A percentile compares a stretch with the other conserved stretches of the same genome.
Conservation (phyloP, 148 eudicot species). For the Rhododendron molle region DNA sequence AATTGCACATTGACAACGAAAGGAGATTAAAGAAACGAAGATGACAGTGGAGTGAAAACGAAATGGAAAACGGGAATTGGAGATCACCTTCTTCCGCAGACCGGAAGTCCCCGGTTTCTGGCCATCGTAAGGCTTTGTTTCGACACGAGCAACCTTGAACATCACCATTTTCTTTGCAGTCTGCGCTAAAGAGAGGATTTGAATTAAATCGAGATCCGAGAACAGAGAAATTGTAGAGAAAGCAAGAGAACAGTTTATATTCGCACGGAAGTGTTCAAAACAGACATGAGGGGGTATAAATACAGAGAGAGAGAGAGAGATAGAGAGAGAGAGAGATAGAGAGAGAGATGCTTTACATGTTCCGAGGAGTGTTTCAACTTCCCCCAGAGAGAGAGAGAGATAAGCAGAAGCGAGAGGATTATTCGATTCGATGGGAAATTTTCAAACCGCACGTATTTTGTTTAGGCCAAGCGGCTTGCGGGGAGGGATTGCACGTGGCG, state of each 20-base stretch:
- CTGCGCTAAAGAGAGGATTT: not conserved
- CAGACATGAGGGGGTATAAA: not conserved
- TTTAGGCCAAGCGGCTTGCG: not conserved
- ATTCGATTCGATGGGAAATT: not conserved
- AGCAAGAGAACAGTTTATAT: not conserved
- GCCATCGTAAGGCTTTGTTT: constrained; percentile 66
- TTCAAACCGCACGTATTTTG: not conserved
- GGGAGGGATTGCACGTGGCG: not conserved
- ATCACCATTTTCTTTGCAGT: constrained; percentile 40
- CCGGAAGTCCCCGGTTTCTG: constrained; percentile 98
- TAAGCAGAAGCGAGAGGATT: not conserved
- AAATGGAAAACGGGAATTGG: not conserved
- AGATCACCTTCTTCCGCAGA: constrained; percentile 59
- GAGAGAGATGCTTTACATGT: not conserved
- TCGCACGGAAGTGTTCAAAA: not conserved
- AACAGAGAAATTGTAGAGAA: not conserved
- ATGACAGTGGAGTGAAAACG: not conserved
- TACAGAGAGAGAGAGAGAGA: not conserved
- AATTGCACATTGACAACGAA: not conserved
- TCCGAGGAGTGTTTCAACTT: not conserved
- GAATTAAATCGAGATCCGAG: not conserved
- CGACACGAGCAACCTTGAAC: constrained; percentile 63
- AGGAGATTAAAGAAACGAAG: not conserved
- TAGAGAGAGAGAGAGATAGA: not conserved
- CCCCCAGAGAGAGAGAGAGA: not conserved